A percentile compares a stretch with the other conserved stretches of the same genome.
Evolutionary conservation across 2,329 filamentous ascomycete species (phyloP).

Genomic region (Eutypella sp.): DNA sequence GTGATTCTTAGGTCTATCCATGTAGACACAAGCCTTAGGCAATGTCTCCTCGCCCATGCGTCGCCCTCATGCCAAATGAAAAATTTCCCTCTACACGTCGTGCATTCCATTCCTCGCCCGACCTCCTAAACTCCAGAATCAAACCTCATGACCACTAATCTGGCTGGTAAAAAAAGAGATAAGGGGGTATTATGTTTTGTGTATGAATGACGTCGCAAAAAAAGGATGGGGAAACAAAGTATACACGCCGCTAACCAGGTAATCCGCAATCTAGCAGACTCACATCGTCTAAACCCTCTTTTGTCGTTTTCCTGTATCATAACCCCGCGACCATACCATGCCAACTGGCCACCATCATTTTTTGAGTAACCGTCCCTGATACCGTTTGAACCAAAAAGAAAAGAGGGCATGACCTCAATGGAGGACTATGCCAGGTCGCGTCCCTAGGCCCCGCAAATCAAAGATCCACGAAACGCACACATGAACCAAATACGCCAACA

Average conservation of each 20-base stretch:
- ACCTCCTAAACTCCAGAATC: too few species aligned
- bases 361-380: not conserved
- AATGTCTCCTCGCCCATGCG: too few species aligned
- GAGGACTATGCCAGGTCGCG: not conserved
- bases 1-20: too few species aligned
- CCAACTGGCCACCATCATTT: not conserved
- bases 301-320: constrained; percentile 1
- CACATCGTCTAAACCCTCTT: not conserved
- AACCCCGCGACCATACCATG: not conserved
- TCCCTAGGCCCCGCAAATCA: not conserved
- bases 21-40: too few species aligned
- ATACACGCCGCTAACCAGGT: not conserved
- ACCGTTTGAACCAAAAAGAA: not conserved
- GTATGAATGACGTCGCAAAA: not conserved
- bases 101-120: too few species aligned
- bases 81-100: too few species aligned
- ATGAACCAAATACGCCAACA: constrained; percentile 23
- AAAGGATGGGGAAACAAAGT: too few species aligned
- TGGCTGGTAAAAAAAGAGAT: not conserved
- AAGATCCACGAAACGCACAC: constrained; percentile 19
- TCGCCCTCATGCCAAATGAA: too few species aligned
- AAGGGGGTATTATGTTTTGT: not conserved
- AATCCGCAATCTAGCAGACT: not conserved
- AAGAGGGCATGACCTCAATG: not conserved
- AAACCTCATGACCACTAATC: too few species aligned